A percentile compares a stretch with the other conserved stretches of the same genome.
phyloP scores from a whole-genome alignment of 2,329 filamentous ascomycete species.

The Fusarium xyrophilum region DNA sequence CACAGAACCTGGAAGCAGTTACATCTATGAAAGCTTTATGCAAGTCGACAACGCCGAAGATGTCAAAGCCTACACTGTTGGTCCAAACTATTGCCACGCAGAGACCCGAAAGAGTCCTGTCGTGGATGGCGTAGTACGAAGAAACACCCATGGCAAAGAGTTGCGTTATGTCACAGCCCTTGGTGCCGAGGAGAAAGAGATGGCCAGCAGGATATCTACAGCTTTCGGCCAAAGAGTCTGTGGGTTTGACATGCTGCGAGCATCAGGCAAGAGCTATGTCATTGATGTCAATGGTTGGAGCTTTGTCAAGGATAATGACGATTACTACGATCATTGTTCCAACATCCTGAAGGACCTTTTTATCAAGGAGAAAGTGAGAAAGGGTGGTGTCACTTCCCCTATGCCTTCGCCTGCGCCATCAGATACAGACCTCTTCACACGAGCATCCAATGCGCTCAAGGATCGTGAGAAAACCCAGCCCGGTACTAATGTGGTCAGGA shows the following conservation, averaged over 20 bases:
- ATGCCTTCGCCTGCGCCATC: conserved; percentile 57
- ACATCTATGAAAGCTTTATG: conserved; percentile 97
- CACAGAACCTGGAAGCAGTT: conserved; percentile 81
- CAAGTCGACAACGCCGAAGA: conserved; percentile 97
- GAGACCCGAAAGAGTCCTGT: conserved; percentile 97
- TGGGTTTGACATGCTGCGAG: conserved; percentile 91
- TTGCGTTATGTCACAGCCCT: conserved; percentile 92
- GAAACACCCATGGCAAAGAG: conserved; percentile 97
- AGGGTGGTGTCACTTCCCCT: conserved; percentile 65
- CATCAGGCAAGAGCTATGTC: conserved; percentile 89
- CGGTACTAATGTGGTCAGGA: conserved; percentile 38
- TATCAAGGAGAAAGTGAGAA: conserved; percentile 75
- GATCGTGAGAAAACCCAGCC: conserved; percentile 48
- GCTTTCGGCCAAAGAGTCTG: conserved; percentile 95
- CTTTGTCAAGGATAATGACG: conserved; percentile 99
- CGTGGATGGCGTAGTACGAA: conserved; percentile 92
- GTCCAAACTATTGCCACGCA: conserved; percentile 89
- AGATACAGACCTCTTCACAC: conserved; percentile 53
- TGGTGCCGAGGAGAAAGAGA: conserved; percentile 78
- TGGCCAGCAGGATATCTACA: conserved; percentile 87
- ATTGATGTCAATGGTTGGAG: conserved; percentile 99
- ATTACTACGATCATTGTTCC: conserved; percentile 93
- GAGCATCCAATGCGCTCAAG: conserved; percentile 45
- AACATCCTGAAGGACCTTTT: conserved; percentile 89
- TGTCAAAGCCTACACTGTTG: conserved; percentile 98